Evolutionary conservation across 768 basidiomycete species (phyloP).

Genomic region (Gloeopeniophorella convolvens): DNA sequence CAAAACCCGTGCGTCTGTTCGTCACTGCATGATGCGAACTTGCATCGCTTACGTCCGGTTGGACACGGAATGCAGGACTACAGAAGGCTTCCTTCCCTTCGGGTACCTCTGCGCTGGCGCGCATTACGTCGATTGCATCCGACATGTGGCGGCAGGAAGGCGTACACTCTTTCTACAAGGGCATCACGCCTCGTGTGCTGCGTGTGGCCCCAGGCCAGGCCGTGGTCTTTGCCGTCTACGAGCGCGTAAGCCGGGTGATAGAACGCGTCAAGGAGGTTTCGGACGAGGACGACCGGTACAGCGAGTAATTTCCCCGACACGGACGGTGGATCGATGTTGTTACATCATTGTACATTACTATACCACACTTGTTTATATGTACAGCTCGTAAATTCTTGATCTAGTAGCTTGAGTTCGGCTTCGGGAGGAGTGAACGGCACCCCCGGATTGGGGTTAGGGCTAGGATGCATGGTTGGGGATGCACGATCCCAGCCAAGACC

Average conservation of each 20-base stretch:
- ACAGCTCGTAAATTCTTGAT: too few relatives aligned
- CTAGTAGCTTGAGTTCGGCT: too few relatives aligned
- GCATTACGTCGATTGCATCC: conserved; percentile 72
- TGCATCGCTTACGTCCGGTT: not conserved
- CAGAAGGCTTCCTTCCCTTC: conserved; percentile 75
- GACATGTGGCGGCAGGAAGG: conserved; percentile 96
- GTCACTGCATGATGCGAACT: not conserved
- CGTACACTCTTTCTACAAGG: conserved; percentile 89
- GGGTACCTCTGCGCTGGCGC: conserved; percentile 71
- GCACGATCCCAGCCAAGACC: too few relatives aligned
- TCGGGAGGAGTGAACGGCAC: too few relatives aligned
- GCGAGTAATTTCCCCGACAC: conserved; percentile 40
- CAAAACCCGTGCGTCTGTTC: conserved; percentile 70
- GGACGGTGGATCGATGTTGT: not conserved
- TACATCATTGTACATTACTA: conserved; percentile 2
- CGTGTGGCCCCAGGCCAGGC: conserved; percentile 97
- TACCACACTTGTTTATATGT: not conserved
- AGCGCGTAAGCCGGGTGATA: conserved; percentile 70
- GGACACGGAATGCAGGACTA: conserved; percentile 44
- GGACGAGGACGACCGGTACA: conserved; percentile 53
- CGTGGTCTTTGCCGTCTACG: conserved; percentile 96
- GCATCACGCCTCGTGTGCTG: conserved; percentile 93
- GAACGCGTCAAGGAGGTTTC: conserved; percentile 57
- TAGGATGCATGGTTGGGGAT: too few relatives aligned
- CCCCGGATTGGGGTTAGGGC: not conserved